phyloP scores from a whole-genome alignment of 2,329 filamentous ascomycete species.

The Juglanconis juglandina region DNA sequence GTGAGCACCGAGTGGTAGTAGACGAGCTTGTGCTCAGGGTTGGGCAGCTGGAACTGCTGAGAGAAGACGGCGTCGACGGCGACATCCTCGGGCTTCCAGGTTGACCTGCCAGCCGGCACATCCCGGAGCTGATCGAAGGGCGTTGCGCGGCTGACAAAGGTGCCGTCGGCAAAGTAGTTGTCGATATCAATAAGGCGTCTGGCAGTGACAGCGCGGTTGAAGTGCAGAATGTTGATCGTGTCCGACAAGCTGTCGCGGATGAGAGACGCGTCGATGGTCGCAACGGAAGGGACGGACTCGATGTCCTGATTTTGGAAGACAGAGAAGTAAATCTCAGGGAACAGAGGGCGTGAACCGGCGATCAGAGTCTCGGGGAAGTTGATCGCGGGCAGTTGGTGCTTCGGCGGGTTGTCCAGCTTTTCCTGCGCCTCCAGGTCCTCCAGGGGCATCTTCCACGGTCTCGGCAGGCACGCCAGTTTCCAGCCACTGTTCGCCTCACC shows the following conservation, averaged over 20 bases:
- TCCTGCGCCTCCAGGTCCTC: constrained; percentile 59
- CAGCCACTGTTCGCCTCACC: constrained; percentile 71
- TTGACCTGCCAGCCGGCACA: constrained; percentile 61
- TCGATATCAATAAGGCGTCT: constrained; percentile 91
- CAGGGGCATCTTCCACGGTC: constrained; percentile 62
- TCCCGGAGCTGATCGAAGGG: constrained; percentile 84
- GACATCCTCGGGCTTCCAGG: constrained; percentile 97
- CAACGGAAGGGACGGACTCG: constrained; percentile 78
- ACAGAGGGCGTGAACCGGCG: constrained; percentile 71
- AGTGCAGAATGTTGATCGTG: constrained; percentile 90
- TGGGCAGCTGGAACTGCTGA: constrained; percentile 83
- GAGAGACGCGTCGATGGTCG: constrained; percentile 74
- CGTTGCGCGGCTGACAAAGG: constrained; percentile 90
- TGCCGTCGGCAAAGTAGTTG: constrained; percentile 85
- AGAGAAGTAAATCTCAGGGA: constrained; percentile 91
- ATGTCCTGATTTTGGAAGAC: constrained; percentile 85
- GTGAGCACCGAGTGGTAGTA: constrained; percentile 96
- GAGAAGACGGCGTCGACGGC: constrained; percentile 97
- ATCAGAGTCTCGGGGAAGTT: constrained; percentile 71
- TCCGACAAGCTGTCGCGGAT: constrained; percentile 84
- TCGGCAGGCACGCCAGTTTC: constrained; percentile 67
- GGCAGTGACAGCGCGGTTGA: constrained; percentile 83
- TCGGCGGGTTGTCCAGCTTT: constrained; percentile 58
- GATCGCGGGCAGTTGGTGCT: constrained; percentile 75
- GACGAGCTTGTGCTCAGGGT: constrained; percentile 86